Base-by-base conservation (phyloP, 2,329 filamentous ascomycete species). In the Sphaerostilbella broomeana region DNA sequence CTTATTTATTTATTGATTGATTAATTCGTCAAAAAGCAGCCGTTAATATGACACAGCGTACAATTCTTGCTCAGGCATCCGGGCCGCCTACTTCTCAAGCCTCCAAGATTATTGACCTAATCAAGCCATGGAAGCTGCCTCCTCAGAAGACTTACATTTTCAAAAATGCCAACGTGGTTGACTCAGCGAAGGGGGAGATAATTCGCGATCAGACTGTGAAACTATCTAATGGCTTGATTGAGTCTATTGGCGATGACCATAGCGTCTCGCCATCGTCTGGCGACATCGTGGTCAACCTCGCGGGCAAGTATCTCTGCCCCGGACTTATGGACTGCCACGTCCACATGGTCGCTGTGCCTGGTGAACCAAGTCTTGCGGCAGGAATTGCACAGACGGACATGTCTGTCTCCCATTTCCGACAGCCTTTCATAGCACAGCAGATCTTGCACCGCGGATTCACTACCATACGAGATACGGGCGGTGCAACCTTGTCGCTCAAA, bases 381-480 rank as follows among this genome's bases (percentile, higher is more conserved):
- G 51, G 49, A 6, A 42, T 51, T 5, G 47, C 51, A 16, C 44
- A 45, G 34, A 45, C 61, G 15, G 61, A 66, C 16, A 50, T 55
- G 2, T 49, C 52, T 1, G 61, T 62, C 2, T 64, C 63, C 0
- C 52, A 64, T 4, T 57, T 71, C 11, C 60, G 72, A 3, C 67
- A 72, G 48, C 61, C 73, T 0, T 73, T 64, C 41, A 59, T 72
- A 6, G 64, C 60, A 42, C 44, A 54, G 8, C 63, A 73, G 41
- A 78, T 77, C 58, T 63, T 80, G 0, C 54, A 58, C 27, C 65
- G 75, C 13, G 76, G 77, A 2, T 80, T 79, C 57, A 80, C 77
- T 2, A 72, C 64, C 2, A 64, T 75, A 3, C 66, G 77, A 4
- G 76, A 81, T 50, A 75, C 70, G 22, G 76, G 75, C 1, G 77